Evolutionary conservation across 768 basidiomycete genomes (phyloP).

Genomic region (Fomitopsis serialis): DNA sequence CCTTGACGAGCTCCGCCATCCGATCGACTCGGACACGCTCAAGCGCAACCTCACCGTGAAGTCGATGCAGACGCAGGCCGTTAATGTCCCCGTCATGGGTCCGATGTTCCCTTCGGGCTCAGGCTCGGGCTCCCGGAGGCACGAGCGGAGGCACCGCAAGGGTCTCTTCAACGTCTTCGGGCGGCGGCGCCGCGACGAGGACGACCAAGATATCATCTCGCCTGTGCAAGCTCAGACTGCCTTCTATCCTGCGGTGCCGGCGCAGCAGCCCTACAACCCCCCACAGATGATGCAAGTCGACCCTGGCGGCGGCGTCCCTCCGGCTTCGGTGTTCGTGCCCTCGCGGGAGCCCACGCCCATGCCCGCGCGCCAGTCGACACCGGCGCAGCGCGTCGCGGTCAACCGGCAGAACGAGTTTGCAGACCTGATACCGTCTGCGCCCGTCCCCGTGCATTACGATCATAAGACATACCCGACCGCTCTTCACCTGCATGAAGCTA

Average conservation of each 20-base stretch:
- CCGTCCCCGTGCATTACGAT: conserved; percentile 52
- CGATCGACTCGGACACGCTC: conserved; percentile 11
- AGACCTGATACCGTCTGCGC: conserved; percentile 64
- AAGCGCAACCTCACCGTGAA: conserved; percentile 1
- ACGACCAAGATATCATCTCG: conserved; percentile 7
- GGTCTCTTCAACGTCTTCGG: conserved; percentile 1
- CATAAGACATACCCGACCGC: conserved; percentile 61
- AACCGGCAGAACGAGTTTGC: conserved; percentile 25
- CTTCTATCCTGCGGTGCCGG: conserved; percentile 7
- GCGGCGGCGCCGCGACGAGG: conserved; percentile 16
- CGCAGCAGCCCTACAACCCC: neutral
- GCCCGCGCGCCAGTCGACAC: conserved; percentile 29
- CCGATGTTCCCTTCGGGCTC: neutral
- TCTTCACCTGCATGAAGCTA: conserved; percentile 70
- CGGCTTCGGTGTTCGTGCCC: conserved; percentile 4
- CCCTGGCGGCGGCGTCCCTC: neutral
- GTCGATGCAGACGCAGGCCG: neutral
- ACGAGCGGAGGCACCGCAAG: neutral
- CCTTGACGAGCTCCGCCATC: conserved; percentile 37
- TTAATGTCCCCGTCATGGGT: neutral
- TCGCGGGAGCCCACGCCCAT: conserved; percentile 12
- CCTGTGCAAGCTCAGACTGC: conserved; percentile 11
- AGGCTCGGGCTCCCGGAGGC: neutral
- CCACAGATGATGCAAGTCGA: neutral
- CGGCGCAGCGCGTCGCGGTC: conserved; percentile 25